Conservation (phyloP, 1,284 basidiomycete species). For the Microbotryum saponariae region DNA sequence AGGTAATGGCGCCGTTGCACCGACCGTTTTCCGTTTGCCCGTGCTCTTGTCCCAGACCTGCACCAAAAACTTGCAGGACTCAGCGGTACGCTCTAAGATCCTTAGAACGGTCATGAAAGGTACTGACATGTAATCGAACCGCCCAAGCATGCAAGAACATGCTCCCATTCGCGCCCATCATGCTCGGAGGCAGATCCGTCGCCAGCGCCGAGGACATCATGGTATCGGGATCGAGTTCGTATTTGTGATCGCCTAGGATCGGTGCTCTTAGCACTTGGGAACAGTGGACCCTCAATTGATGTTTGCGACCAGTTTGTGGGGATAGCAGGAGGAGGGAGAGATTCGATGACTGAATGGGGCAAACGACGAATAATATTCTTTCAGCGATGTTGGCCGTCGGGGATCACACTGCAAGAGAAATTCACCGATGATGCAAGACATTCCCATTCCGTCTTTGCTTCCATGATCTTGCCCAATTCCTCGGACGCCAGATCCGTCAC, state of each 20-base stretch:
- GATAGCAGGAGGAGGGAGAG: conserved; percentile 15
- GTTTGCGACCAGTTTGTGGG: conserved; percentile 26
- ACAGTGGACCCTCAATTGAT: conserved; percentile 28
- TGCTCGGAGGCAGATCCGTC: not conserved
- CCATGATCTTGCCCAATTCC: conserved; percentile 1
- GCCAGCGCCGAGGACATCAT: conserved; percentile 10
- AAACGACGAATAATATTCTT: too few species aligned
- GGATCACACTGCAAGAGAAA: not conserved
- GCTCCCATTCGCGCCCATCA: not conserved
- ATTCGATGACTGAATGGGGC: not conserved
- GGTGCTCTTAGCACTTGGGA: conserved; percentile 23
- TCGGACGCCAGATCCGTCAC: not conserved
- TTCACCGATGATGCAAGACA: conserved; percentile 18
- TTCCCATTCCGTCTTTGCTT: conserved; percentile 20
- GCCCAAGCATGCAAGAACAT: conserved; percentile 21
- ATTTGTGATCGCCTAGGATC: conserved; percentile 29
- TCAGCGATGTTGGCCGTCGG: not conserved
- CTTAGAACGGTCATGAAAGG: too few species aligned
- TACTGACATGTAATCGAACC: conserved; percentile 18
- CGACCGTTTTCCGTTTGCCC: conserved; percentile 14
- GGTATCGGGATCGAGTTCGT: conserved; percentile 9
- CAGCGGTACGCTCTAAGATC: not conserved
- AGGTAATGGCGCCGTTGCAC: not conserved
- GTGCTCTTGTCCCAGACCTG: conserved; percentile 15
- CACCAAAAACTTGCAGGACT: not conserved